A percentile compares a stretch with the other conserved stretches of the same genome.
Evolutionary conservation across 2,329 filamentous ascomycete species (phyloP).

Genomic region (Amesomyces nigricolor): DNA sequence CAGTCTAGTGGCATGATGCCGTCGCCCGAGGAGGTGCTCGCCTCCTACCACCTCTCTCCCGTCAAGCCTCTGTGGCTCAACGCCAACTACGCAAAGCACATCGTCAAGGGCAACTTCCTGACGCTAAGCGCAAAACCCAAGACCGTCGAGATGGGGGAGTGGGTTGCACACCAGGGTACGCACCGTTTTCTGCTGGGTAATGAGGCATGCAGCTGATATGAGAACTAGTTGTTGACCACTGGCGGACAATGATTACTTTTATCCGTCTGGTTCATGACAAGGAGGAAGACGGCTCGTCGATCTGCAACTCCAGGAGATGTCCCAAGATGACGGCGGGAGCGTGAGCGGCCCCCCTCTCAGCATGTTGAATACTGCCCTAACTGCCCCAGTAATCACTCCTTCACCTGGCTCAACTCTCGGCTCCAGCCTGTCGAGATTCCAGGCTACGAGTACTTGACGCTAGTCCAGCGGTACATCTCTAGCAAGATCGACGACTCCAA

Average conservation of each 20-base stretch:
- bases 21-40: constrained; percentile 50
- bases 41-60: constrained; percentile 58
- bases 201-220: constrained; percentile 1
- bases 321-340: constrained; percentile 90
- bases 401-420: constrained; percentile 90
- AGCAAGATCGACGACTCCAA: constrained; percentile 87
- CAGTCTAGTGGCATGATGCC: constrained; percentile 46
- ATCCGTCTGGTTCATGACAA: constrained; percentile 82
- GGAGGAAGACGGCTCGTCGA: constrained; percentile 68
- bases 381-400: constrained; percentile 69
- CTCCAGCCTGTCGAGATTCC: constrained; percentile 87
- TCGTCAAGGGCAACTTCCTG: constrained; percentile 97
- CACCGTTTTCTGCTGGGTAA: not conserved
- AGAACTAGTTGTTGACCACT: constrained; percentile 77
- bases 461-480: constrained; percentile 95
- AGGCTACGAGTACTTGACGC: constrained; percentile 86
- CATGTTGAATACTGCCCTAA: constrained; percentile 1
- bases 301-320: constrained; percentile 80
- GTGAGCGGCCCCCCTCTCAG: constrained; percentile 51
- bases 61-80: constrained; percentile 70
- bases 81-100: constrained; percentile 70
- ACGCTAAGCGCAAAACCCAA: constrained; percentile 88
- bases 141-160: constrained; percentile 90
- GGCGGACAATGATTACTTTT: constrained; percentile 82
- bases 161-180: constrained; percentile 89